A percentile compares a stretch with the other conserved stretches of the same genome.
These are phyloP conservation scores for Pseudogymnoascus sp. DNA, from an alignment of 2,329 filamentous ascomycete species.

Conservation along the genomic window DNA sequence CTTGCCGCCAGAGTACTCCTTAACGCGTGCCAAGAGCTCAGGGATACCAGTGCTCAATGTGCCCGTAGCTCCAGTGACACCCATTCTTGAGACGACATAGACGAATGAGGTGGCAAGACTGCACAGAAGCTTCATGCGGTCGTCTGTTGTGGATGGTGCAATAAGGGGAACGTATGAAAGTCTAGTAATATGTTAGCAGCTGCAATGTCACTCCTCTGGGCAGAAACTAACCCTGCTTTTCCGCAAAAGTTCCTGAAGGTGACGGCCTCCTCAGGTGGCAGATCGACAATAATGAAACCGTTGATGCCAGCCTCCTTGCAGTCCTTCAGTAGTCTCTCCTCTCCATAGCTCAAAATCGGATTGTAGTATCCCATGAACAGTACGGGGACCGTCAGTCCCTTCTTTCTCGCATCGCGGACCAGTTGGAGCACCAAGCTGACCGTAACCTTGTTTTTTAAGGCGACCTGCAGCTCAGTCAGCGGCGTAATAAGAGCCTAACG, in stretches of 20 bases:
- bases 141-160: constrained; percentile 84
- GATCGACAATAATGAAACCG: constrained; percentile 92
- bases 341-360: constrained; percentile 86
- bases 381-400: constrained; percentile 72
- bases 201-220: neutral
- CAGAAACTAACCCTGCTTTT: constrained; percentile 55
- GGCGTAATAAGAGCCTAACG: neutral
- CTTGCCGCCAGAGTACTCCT: constrained; percentile 83
- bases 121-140: constrained; percentile 91
- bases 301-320: constrained; percentile 80
- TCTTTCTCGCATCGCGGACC: constrained; percentile 69
- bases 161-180: constrained; percentile 97
- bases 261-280: constrained; percentile 92
- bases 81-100: constrained; percentile 96
- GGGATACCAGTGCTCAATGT: constrained; percentile 75
- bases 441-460: constrained; percentile 81
- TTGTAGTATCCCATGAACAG: constrained; percentile 99
- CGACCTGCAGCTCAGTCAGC: constrained; percentile 39
- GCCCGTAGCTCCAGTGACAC: constrained; percentile 85
- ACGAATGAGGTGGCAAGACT: constrained; percentile 97
- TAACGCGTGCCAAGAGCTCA: constrained; percentile 73
- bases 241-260: constrained; percentile 82
- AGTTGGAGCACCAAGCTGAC: constrained; percentile 73
- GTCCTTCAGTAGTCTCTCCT: constrained; percentile 79
- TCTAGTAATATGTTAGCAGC: constrained; percentile 32